These are phyloP conservation scores for Saturnispora silvae DNA, from an alignment of 805 yeast genomes.

Conservation along the genomic window DNA sequence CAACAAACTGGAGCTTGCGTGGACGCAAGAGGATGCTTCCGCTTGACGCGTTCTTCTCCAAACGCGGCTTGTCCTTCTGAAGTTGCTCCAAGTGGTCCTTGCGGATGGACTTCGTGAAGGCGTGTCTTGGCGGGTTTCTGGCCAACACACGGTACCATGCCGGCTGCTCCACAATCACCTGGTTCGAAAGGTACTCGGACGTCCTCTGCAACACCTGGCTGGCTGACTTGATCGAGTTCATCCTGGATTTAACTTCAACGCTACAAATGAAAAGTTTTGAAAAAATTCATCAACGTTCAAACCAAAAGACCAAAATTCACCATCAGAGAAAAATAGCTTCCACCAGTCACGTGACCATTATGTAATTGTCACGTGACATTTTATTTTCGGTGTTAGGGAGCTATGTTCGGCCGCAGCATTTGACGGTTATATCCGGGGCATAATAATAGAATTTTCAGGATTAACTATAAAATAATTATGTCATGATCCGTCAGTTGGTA, in stretches of 20 bases:
- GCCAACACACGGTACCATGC: slow-evolving; percentile 86
- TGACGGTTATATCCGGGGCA: too few species aligned
- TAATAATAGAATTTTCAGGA: too few species aligned
- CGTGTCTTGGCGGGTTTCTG: slow-evolving; percentile 66
- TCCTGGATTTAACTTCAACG: slow-evolving; percentile 15
- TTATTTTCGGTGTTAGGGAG: too few species aligned
- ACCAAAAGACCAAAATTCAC: too few species aligned
- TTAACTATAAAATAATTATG: too few species aligned
- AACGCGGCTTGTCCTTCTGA: not conserved
- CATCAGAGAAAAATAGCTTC: too few species aligned
- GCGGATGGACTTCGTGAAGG: slow-evolving; percentile 38
- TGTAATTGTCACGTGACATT: too few species aligned
- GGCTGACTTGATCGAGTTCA: slow-evolving; percentile 73
- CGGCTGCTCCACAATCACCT: slow-evolving; percentile 63
- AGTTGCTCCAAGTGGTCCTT: slow-evolving; percentile 19
- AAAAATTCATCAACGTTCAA: too few species aligned
- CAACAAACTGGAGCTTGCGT: slow-evolving; percentile 46
- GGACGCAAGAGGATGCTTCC: slow-evolving; percentile 41
- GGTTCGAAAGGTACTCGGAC: slow-evolving; percentile 61
- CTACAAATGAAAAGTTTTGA: not conserved
- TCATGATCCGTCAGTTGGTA: too few species aligned
- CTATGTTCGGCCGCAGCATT: too few species aligned
- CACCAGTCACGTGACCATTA: slow-evolving; percentile 1
- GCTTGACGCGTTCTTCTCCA: not conserved
- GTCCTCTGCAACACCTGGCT: slow-evolving; percentile 71